These are phyloP conservation scores for Acanthamoeba divionensis DNA, from an alignment of 208 protist species.

Conservation along the genomic window DNA sequence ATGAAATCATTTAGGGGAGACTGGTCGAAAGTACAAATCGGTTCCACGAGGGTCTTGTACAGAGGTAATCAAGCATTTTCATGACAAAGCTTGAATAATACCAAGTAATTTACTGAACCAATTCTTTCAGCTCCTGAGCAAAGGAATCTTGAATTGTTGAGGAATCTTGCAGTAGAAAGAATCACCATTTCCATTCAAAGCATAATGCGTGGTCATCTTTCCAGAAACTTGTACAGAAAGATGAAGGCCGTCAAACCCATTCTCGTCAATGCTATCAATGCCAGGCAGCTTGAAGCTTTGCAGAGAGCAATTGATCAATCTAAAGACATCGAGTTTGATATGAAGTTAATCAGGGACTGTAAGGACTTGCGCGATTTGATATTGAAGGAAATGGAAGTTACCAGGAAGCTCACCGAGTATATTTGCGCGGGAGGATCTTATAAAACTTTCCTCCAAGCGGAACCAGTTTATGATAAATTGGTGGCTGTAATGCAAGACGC, in stretches of 20 bases:
- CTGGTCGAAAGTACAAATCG: neutral
- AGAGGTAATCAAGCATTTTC: neutral
- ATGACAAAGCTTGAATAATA: neutral
- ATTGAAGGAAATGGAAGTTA: conserved; percentile 15
- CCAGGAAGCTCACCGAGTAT: neutral
- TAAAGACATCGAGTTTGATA: conserved; percentile 33
- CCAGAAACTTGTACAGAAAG: neutral
- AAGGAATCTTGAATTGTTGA: neutral
- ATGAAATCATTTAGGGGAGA: conserved; percentile 5
- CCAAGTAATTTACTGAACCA: neutral
- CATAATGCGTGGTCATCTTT: too few relatives aligned
- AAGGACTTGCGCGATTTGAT: neutral
- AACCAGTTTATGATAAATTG: neutral
- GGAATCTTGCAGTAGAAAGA: neutral
- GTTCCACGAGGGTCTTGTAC: neutral
- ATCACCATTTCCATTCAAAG: neutral
- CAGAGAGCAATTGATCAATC: neutral
- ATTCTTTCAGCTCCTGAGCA: neutral
- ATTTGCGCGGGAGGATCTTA: neutral
- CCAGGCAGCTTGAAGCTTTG: neutral
- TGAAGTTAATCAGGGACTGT: neutral
- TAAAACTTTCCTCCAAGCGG: neutral
- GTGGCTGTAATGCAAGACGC: neutral
- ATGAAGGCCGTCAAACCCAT: neutral
- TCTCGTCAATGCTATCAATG: neutral